phyloP scores from a whole-genome alignment of 2,329 filamentous ascomycete species.

The Botrytis tulipae region DNA sequence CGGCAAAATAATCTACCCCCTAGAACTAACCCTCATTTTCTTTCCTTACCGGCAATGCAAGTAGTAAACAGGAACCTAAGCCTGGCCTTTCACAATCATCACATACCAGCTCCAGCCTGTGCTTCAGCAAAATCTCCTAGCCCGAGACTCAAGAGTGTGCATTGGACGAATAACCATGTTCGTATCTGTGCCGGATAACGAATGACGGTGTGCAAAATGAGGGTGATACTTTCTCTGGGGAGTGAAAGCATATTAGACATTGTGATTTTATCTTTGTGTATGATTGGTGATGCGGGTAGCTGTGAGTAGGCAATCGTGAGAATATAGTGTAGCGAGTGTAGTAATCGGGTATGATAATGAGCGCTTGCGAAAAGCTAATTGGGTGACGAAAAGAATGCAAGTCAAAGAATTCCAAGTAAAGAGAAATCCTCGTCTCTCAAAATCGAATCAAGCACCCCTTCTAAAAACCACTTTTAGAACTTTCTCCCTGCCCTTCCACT shows the following conservation, averaged over 20 bases:
- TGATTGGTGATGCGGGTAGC: background rate
- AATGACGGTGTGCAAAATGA: background rate
- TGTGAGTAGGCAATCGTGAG: background rate
- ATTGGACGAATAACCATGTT: background rate
- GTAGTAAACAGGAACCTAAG: background rate
- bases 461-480: background rate
- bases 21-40: background rate
- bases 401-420: background rate
- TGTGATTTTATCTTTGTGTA: background rate
- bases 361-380: background rate
- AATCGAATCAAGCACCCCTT: background rate
- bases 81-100: background rate
- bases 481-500: background rate
- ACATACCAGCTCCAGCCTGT: background rate
- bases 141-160: background rate
- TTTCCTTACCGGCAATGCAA: background rate
- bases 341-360: background rate
- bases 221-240: background rate
- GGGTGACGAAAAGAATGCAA: background rate
- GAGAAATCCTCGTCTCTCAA: background rate
- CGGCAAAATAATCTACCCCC: background rate
- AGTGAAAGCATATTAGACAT: background rate
- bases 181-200: constrained; percentile 1
- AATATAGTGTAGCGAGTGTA: background rate
- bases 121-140: background rate